phyloP scores from a whole-genome alignment of 805 yeast species.

The Ogataea corticis region DNA sequence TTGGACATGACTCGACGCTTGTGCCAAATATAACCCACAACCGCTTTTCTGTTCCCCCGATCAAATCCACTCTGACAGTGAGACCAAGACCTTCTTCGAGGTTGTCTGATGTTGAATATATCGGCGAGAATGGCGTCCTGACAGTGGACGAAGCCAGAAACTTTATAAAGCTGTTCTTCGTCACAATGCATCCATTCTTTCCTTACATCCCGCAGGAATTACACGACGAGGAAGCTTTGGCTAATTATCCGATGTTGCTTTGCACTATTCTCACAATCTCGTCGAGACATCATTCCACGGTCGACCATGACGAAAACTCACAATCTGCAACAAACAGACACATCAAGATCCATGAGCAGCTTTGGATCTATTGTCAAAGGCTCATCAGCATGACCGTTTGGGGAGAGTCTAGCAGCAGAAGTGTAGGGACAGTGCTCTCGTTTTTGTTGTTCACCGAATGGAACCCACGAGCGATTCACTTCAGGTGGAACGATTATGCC shows the following conservation, averaged over 20 bases:
- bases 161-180: conserved; percentile 62
- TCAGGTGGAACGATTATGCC: conserved; percentile 85
- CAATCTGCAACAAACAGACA: conserved; percentile 29
- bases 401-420: conserved; percentile 90
- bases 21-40: conserved; percentile 25
- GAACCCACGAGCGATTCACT: conserved; percentile 94
- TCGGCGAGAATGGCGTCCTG: conserved; percentile 53
- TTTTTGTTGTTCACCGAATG: conserved; percentile 87
- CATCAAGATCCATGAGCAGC: conserved; percentile 68
- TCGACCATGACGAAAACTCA: conserved; percentile 29
- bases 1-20: conserved; percentile 31
- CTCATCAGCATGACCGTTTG: conserved; percentile 84
- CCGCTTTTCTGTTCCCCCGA: conserved; percentile 44
- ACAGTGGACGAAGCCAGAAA: conserved; percentile 61
- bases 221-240: conserved; percentile 62
- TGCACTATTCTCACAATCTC: conserved; percentile 82
- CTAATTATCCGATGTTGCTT: conserved; percentile 77
- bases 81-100: conserved; percentile 49
- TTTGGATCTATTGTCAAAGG: conserved; percentile 84
- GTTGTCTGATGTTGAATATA: conserved; percentile 63
- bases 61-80: conserved; percentile 40
- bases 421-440: conserved; percentile 84
- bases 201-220: conserved; percentile 81
- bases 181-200: conserved; percentile 84
- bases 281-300: conserved; percentile 70